phyloP scores from a whole-genome alignment of 2,329 filamentous ascomycete species.

The Colletotrichum lentis region DNA sequence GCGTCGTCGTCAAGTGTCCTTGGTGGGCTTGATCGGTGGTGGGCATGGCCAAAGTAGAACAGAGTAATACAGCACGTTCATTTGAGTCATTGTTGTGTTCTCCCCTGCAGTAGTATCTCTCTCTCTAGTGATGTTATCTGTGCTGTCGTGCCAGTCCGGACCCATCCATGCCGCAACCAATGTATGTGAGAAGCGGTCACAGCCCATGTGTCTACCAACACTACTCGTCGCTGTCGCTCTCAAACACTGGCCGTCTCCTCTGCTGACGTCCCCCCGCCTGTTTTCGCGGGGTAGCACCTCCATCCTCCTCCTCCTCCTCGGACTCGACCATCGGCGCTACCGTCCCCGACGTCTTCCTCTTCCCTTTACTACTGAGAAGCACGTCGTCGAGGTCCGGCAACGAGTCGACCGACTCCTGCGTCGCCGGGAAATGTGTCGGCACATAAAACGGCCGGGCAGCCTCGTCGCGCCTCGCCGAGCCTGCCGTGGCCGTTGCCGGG shows the following conservation, averaged over 20 bases:
- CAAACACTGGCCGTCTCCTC: conserved; percentile 34
- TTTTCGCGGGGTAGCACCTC: conserved; percentile 18
- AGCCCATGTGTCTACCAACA: not conserved
- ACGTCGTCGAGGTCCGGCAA: conserved; percentile 27
- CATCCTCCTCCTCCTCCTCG: conserved; percentile 25
- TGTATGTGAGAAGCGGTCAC: not conserved
- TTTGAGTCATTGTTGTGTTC: conserved; percentile 19
- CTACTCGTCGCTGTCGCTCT: conserved; percentile 42
- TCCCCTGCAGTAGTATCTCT: not conserved
- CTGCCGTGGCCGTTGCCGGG: conserved; percentile 42
- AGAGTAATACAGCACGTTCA: conserved; percentile 15
- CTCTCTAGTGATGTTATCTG: not conserved
- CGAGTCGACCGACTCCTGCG: conserved; percentile 50
- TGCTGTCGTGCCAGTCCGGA: not conserved
- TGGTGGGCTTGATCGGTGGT: too few species aligned
- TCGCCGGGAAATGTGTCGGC: conserved; percentile 50
- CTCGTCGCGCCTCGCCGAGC: conserved; percentile 39
- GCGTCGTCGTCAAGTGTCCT: not conserved
- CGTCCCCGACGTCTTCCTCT: not conserved
- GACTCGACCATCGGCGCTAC: conserved; percentile 13
- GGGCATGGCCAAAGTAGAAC: not conserved
- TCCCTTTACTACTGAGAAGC: conserved; percentile 19
- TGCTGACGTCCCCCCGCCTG: conserved; percentile 12
- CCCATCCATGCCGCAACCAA: not conserved
- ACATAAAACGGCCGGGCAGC: conserved; percentile 49